Conservation (phyloP, 225 moss, liverwort and hornwort genomes). For the Ulota crispa region DNA sequence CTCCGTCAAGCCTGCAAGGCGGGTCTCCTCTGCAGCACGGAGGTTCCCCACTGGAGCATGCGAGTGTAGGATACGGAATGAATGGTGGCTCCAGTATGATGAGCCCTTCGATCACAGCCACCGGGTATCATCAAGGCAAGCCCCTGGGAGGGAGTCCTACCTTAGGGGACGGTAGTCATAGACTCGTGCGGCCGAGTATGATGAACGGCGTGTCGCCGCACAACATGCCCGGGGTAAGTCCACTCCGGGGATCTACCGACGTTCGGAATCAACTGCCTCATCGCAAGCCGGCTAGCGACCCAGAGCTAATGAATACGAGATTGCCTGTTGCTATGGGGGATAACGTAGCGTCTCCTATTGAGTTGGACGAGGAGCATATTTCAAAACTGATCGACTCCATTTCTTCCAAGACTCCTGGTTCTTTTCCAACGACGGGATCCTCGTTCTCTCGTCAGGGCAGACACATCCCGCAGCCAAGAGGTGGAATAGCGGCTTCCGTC, state of each 20-base stretch:
- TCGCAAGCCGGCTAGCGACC: constrained; percentile 74
- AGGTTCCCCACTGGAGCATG: constrained; percentile 54
- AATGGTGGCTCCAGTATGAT: constrained; percentile 52
- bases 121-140: constrained; percentile 67
- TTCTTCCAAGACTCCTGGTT: constrained; percentile 69
- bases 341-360: constrained; percentile 92
- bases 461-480: constrained; percentile 55
- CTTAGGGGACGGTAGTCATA: constrained; percentile 74
- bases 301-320: constrained; percentile 71
- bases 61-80: constrained; percentile 40
- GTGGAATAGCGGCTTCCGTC: constrained; percentile 31
- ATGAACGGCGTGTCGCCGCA: constrained; percentile 57
- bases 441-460: constrained; percentile 48
- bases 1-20: constrained; percentile 66
- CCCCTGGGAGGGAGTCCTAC: constrained; percentile 47
- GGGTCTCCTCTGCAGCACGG: constrained; percentile 61
- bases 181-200: constrained; percentile 54
- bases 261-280: constrained; percentile 60
- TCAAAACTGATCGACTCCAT: constrained; percentile 91
- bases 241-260: constrained; percentile 59
- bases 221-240: constrained; percentile 36
- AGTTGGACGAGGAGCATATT: constrained; percentile 85
- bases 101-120: constrained; percentile 49
- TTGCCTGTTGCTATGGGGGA: constrained; percentile 87
- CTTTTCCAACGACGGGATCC: constrained; percentile 59